These are phyloP conservation scores for Talaromyces wortmannii DNA, from an alignment of 495 filamentous ascomycete species.

Conservation along the genomic window DNA sequence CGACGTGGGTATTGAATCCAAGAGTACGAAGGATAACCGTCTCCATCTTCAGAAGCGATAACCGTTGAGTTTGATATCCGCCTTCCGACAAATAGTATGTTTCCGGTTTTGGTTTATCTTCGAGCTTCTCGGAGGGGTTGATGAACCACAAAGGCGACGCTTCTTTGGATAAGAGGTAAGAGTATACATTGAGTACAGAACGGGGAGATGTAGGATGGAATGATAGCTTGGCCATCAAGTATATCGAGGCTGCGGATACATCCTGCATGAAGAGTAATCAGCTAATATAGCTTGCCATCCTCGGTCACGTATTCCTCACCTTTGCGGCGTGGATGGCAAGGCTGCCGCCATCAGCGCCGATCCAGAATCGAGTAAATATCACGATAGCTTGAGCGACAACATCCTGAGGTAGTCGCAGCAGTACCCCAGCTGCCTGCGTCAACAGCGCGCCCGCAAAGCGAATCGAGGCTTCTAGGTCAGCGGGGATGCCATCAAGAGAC, in stretches of 20 bases:
- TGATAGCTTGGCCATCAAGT: constrained; percentile 79
- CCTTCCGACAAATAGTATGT: constrained; percentile 69
- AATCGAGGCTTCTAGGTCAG: constrained; percentile 65
- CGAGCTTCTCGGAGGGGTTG: constrained; percentile 18
- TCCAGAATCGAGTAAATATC: constrained; percentile 82
- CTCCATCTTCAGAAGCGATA: constrained; percentile 62
- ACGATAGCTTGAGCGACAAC: constrained; percentile 84
- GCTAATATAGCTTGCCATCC: neutral
- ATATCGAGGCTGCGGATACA: constrained; percentile 74
- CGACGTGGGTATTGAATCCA: constrained; percentile 75
- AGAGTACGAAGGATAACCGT: constrained; percentile 66
- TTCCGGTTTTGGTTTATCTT: constrained; percentile 38
- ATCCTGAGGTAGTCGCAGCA: constrained; percentile 82
- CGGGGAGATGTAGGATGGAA: constrained; percentile 68
- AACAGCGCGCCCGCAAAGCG: constrained; percentile 57
- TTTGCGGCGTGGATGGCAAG: constrained; percentile 48
- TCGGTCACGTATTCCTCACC: constrained; percentile 24
- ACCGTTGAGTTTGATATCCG: constrained; percentile 54
- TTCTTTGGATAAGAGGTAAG: constrained; percentile 63
- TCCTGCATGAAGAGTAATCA: constrained; percentile 40
- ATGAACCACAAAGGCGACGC: constrained; percentile 53
- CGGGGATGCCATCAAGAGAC: constrained; percentile 62
- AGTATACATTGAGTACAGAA: constrained; percentile 75
- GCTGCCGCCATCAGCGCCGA: constrained; percentile 59
- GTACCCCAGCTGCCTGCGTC: constrained; percentile 80